These are phyloP conservation scores for Cymodocea nodosa DNA, from an alignment of 116 monocot species.

Conservation along the genomic window DNA sequence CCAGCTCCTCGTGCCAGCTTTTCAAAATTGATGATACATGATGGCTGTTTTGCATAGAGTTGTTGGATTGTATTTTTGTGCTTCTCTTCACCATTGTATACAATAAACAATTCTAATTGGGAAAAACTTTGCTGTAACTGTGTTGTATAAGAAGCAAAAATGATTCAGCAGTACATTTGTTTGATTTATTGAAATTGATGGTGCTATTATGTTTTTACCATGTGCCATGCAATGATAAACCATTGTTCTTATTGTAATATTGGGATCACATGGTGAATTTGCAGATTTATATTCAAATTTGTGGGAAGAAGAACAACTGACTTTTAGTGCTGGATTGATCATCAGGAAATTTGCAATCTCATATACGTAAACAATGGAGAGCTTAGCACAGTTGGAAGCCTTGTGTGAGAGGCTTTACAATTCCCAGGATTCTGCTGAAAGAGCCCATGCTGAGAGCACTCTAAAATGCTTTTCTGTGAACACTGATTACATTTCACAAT, in stretches of 20 bases:
- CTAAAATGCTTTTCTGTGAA: conserved; percentile 98
- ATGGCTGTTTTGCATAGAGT: conserved; percentile 30
- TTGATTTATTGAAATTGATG: conserved; percentile 40
- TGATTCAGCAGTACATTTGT: conserved; percentile 30
- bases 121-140: conserved; percentile 51
- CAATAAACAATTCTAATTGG: conserved; percentile 47
- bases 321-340: conserved; percentile 46
- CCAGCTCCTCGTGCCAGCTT: conserved; percentile 10
- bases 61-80: conserved; percentile 52
- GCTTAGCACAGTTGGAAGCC: conserved; percentile 92
- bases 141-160: conserved; percentile 39
- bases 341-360: conserved; percentile 27
- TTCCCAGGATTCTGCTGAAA: conserved; percentile 87
- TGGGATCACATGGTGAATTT: conserved; percentile 30
- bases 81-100: conserved; percentile 64
- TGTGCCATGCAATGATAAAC: conserved; percentile 20
- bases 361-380: conserved; percentile 47
- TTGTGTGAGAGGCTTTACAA: conserved; percentile 97
- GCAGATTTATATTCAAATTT: conserved; percentile 30
- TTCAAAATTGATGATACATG: conserved; percentile 13
- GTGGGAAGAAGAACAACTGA: conserved; percentile 34
- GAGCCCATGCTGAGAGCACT: conserved; percentile 87
- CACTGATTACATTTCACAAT: conserved; percentile 90
- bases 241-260: conserved; percentile 26
- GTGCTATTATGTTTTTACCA: conserved; percentile 18